Evolutionary conservation across 345 rosid species (phyloP).

Genomic region (Xanthoceras sorbifolium): DNA sequence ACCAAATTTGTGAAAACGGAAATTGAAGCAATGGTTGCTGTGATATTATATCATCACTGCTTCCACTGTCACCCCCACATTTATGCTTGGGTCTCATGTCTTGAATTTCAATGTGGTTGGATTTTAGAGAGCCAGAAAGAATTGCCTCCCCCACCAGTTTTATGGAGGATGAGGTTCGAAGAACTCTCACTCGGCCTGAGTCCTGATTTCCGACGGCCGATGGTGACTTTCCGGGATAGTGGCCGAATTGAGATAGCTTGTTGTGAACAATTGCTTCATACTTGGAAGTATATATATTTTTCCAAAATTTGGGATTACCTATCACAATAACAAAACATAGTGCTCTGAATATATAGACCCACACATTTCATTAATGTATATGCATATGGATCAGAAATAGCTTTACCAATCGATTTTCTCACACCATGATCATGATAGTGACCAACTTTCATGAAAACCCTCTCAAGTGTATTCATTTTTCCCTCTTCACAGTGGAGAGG

Average conservation of each 20-base stretch:
- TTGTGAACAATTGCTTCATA: constrained; percentile 6
- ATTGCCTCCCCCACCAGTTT: constrained; percentile 6
- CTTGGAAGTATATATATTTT: not conserved
- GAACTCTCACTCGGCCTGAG: not conserved
- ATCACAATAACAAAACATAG: not conserved
- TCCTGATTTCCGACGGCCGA: not conserved
- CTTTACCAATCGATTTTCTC: not conserved
- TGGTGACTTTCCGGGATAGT: not conserved
- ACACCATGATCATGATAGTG: no score
- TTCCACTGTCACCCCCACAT: not conserved
- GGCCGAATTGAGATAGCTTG: not conserved
- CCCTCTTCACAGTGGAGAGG: no score
- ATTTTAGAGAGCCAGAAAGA: constrained; percentile 14
- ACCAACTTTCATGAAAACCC: no score
- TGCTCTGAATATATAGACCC: not conserved
- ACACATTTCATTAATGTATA: no score
- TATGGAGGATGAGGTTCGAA: constrained; percentile 18
- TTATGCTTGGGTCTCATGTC: constrained; percentile 3
- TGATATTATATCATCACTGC: not conserved
- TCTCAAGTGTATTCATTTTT: not conserved
- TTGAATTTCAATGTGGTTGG: constrained; percentile 10
- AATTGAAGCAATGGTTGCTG: constrained; percentile 14
- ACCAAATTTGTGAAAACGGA: constrained; percentile 8
- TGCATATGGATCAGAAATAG: not conserved
- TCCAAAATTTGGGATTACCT: constrained; percentile 21